Evolutionary conservation across 2,329 filamentous ascomycete species (phyloP), one percentile per base, ranked within the genome.

Genomic region (Sphaerulina populicola): DNA sequence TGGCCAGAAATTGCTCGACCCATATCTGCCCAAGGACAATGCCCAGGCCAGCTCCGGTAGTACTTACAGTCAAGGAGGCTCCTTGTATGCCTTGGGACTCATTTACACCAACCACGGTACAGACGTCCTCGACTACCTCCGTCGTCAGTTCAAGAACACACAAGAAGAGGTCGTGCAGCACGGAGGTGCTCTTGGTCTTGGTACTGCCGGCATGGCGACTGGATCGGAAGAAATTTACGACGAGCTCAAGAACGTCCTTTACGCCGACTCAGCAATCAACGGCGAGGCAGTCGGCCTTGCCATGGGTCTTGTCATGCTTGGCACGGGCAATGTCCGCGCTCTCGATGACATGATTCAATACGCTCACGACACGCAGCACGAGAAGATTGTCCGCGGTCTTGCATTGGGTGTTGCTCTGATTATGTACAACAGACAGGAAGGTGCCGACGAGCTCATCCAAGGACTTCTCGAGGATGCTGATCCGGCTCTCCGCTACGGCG

Each of bases 61-160:
- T 14, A 83, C 91, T 50, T 98, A 94, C 66, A 96, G 91, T 65
- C 91, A 97, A 67, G 93, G 93, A 66, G 93, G 93, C 63, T 94
- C 93, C 21, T 77, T 98, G 2, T 98, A 94, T 66, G 93, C 93
- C 2, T 89, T 96, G 57, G 93, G 93, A 60, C 73, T 98, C 47
- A 96, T 98, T 52, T 95, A 97, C 66, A 90, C 93, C 62, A 98
- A 98, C 71, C 93, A 97, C 64, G 93, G 93, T 54, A 89, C 89
- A 4, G 86, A 90, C 64, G 93, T 94, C 11, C 74, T 93, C 3
- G 83, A 87, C 36, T 91, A 90, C 61, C 77, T 94, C 35, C 82
- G 83, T 57, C 77, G 77, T 27, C 85, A 88, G 64, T 91, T 94
- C 68, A 79, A 77, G 39, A 77, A 81, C 37, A 85, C 86, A 4